Evolutionary conservation across 192 early-diverging fungal species (phyloP), one percentile per base, ranked within the genome.

Genomic region (Dimargaris cristalligena): DNA sequence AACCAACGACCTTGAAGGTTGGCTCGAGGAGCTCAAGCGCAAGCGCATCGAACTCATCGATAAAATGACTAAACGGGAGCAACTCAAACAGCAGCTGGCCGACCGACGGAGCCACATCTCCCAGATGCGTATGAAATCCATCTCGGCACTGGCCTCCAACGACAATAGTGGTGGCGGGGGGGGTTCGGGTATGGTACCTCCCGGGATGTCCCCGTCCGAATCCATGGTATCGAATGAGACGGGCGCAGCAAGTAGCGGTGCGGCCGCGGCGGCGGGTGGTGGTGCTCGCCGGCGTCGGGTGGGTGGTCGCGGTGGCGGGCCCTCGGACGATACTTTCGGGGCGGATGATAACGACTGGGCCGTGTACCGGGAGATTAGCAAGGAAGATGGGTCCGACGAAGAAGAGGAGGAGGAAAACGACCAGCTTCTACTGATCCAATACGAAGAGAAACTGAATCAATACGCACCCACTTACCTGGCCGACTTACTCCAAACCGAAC

Each of bases 261-360:
- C 31, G 0, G 32, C 54, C 18, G 16, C 54, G 30, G 54, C 31
- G 8, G 31, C 20, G 20, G 54, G 8, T 13, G 54, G 54, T 20
- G 32, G 31, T 20, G 34, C 30, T 33, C 23, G 31, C 4, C 31
- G 20, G 34, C 29, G 2, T 22, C 25, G 20, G 13, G 33, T 31
- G 16, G 44, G 18, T 1, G 61, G 59, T 33, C 72, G 68, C 61
- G 69, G 74, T 8, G 66, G 71, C 11, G 69, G 69, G 25, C 71
- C 68, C 23, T 62, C 67, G 26, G 90, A 91, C 67, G 92, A 95
- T 59, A 88, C 83, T 3, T 95, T 95, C 76, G 92, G 92, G n/a
- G 84, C 82, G 4, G 86, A 92, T 60, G 90, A 92, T 64, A 86
- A 82, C 10, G 90, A 93, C 68, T 95, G 92, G 92, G 79, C 81